Percentiles rank a stretch among this genome's conserved stretches.
Evolutionary conservation across 371 early-diverging fungal genomes (phyloP).

Genomic region (Lichtheimia ornata): DNA sequence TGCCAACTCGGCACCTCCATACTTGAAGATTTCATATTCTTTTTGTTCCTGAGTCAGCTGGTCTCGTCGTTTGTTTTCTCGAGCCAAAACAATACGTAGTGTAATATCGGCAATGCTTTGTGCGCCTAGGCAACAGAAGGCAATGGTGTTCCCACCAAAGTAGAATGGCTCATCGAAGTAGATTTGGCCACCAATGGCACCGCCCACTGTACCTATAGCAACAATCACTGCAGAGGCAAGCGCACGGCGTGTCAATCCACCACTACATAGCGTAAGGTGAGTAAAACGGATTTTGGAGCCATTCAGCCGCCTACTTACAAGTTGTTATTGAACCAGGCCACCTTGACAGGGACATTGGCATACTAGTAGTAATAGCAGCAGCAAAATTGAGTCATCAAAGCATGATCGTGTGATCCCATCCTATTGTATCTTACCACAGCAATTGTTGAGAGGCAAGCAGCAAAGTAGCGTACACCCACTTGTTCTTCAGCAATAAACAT

Average conservation of each 20-base stretch:
- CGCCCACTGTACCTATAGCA: constrained; percentile 40
- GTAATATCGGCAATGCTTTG: constrained; percentile 29
- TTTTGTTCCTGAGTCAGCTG: constrained; percentile 23
- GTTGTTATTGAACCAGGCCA: constrained; percentile 46
- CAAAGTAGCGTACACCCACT: constrained; percentile 24
- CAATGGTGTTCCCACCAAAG: constrained; percentile 18
- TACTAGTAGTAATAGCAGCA: constrained; percentile 10
- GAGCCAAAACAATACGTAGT: constrained; percentile 21
- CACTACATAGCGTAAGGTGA: constrained; percentile 3
- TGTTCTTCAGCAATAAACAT: constrained; percentile 24
- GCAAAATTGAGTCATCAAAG: no score
- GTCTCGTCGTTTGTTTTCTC: constrained; percentile 32
- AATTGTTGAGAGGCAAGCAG: constrained; percentile 29
- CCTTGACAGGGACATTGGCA: constrained; percentile 36
- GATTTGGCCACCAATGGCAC: constrained; percentile 40
- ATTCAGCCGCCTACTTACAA: constrained; percentile 14
- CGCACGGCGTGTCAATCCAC: constrained; percentile 42
- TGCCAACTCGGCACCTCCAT: constrained; percentile 39
- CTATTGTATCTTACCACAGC: constrained; percentile 14
- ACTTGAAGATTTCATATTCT: constrained; percentile 28
- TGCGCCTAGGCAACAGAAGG: constrained; percentile 21
- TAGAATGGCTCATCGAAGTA: constrained; percentile 25
- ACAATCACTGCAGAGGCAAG: constrained; percentile 40
- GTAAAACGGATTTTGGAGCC: background rate
- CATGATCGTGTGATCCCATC: no score